Percentiles rank a stretch among this genome's conserved stretches.
phyloP scores from a whole-genome alignment of 2,329 filamentous ascomycete species.

The Phaeosphaeriaceae sp. region DNA sequence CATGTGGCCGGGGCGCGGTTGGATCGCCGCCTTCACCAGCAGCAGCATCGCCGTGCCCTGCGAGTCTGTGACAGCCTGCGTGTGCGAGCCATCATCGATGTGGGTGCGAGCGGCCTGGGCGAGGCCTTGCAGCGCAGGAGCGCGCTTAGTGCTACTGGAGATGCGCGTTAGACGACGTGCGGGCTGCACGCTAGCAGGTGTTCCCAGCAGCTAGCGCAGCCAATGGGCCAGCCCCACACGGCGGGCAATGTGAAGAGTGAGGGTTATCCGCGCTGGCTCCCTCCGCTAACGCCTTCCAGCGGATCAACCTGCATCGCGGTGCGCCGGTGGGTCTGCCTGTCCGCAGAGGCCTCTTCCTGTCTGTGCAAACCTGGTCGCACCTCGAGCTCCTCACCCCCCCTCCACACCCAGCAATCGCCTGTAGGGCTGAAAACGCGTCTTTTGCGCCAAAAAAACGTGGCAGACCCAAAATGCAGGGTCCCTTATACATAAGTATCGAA shows the following conservation, averaged over 20 bases:
- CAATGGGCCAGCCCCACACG: background rate
- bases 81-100: no score
- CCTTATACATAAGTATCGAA: conserved; percentile 26
- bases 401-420: conserved; percentile 25
- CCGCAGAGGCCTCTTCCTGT: no score
- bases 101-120: no score
- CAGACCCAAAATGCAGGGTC: conserved; percentile 34
- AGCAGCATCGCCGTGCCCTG: background rate
- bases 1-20: background rate
- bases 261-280: conserved; percentile 30
- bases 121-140: background rate
- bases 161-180: background rate
- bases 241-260: conserved; percentile 12
- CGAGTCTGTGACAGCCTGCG: background rate
- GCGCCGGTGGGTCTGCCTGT: conserved; percentile 11
- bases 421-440: conserved; percentile 40
- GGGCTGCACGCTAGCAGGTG: no score
- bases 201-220: background rate
- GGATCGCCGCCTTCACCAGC: background rate
- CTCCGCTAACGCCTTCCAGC: conserved; percentile 27
- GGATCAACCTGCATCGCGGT: conserved; percentile 30
- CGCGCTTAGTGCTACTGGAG: background rate
- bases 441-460: conserved; percentile 43
- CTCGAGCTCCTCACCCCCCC: conserved; percentile 28
- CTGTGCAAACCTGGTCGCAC: conserved; percentile 25